Evolutionary conservation across 768 basidiomycete genomes (phyloP).

Genomic region (Gloeophyllum trabeum): DNA sequence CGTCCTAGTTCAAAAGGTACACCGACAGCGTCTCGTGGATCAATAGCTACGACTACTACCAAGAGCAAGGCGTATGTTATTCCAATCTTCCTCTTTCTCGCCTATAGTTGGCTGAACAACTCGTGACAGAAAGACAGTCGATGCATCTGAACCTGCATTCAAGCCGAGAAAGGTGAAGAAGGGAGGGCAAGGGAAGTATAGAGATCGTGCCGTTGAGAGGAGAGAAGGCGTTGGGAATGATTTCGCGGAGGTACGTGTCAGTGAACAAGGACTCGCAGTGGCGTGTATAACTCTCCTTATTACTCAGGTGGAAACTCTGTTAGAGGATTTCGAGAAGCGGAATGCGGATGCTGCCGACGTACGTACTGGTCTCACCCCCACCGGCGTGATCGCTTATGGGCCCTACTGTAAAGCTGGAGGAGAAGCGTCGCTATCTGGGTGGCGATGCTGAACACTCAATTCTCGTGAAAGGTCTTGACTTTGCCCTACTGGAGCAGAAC

Average conservation of each 20-base stretch:
- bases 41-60: slow-evolving; percentile 14
- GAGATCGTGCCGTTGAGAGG: slow-evolving; percentile 70
- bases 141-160: slow-evolving; percentile 52
- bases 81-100: slow-evolving; percentile 1
- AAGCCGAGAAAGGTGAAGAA: slow-evolving; percentile 78
- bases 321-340: slow-evolving; percentile 72
- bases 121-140: slow-evolving; percentile 30
- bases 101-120: background rate
- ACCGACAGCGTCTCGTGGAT: slow-evolving; percentile 20
- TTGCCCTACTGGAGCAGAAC: slow-evolving; percentile 75
- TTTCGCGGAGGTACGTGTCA: slow-evolving; percentile 50
- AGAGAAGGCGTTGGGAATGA: slow-evolving; percentile 57
- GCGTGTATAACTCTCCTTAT: background rate
- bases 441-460: slow-evolving; percentile 81
- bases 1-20: slow-evolving; percentile 14
- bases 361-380: background rate
- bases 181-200: slow-evolving; percentile 38
- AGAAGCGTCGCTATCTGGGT: slow-evolving; percentile 68
- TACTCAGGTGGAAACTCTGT: slow-evolving; percentile 63
- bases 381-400: background rate
- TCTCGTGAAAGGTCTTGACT: slow-evolving; percentile 84
- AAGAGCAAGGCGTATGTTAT: slow-evolving; percentile 6
- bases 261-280: no score
- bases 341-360: slow-evolving; percentile 48
- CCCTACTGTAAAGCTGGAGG: slow-evolving; percentile 42